phyloP scores from a whole-genome alignment of 305 asterid species.

The Fraxinus albicans region DNA sequence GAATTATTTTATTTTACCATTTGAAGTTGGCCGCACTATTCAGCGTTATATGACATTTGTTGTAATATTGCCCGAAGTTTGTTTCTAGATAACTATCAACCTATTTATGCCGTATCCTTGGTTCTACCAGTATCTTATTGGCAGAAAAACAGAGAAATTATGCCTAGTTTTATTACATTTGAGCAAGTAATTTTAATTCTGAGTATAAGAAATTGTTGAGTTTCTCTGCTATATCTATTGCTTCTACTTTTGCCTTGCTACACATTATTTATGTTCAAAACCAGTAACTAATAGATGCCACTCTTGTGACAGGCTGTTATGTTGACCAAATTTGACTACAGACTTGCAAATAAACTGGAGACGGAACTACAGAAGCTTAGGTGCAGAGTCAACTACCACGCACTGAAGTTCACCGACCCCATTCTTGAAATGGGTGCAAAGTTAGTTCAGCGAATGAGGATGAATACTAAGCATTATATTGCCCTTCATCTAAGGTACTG shows the following conservation, averaged over 20 bases:
- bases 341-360: slow-evolving; percentile 86
- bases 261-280: slow-evolving; percentile 17
- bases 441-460: slow-evolving; percentile 82
- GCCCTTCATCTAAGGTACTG: slow-evolving; percentile 91
- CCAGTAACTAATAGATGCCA: slow-evolving; percentile 22
- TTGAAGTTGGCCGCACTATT: background rate
- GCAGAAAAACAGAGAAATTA: background rate
- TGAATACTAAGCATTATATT: slow-evolving; percentile 75
- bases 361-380: slow-evolving; percentile 90
- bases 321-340: slow-evolving; percentile 88
- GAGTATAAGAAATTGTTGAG: slow-evolving; percentile 12
- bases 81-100: background rate
- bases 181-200: slow-evolving; percentile 12
- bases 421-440: slow-evolving; percentile 74
- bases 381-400: slow-evolving; percentile 94
- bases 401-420: slow-evolving; percentile 83
- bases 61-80: background rate
- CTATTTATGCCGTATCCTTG: slow-evolving; percentile 12
- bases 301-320: slow-evolving; percentile 78
- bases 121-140: background rate
- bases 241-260: slow-evolving; percentile 8
- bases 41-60: background rate
- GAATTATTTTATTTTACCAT: background rate
- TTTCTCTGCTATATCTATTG: slow-evolving; percentile 2
- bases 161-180: slow-evolving; percentile 19